These are phyloP conservation scores for Colletotrichum salicis DNA, from an alignment of 2,329 filamentous ascomycete genomes.

Conservation along the genomic window DNA sequence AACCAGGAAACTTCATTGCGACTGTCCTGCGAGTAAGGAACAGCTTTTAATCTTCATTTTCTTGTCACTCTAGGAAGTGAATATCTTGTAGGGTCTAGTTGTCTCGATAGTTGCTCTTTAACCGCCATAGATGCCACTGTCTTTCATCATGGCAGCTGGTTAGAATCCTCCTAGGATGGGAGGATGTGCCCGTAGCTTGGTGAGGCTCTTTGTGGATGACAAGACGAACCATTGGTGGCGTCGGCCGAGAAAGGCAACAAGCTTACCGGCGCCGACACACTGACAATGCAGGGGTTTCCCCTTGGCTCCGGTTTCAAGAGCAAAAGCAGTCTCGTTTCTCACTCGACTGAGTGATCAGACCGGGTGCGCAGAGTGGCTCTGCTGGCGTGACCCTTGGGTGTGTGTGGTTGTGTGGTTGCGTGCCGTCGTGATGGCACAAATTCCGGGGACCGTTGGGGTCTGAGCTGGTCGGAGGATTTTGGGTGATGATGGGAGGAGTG, in stretches of 20 bases:
- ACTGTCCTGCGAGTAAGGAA: not conserved
- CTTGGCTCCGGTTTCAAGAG: conserved; percentile 25
- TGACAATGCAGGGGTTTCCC: conserved; percentile 22
- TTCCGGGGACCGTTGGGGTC: conserved; percentile 23
- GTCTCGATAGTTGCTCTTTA: not conserved
- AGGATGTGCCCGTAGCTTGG: not conserved
- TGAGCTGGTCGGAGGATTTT: not conserved
- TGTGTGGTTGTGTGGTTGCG: not conserved
- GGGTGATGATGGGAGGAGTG: not conserved
- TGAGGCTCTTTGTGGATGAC: not conserved
- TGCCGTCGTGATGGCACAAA: not conserved
- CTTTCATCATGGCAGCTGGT: not conserved
- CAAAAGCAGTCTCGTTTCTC: not conserved
- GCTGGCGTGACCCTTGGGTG: not conserved
- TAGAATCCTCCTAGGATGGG: not conserved
- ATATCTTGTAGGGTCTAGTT: too few species aligned
- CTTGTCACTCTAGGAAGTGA: too few species aligned
- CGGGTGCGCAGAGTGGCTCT: conserved; percentile 5
- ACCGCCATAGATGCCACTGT: not conserved
- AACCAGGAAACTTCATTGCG: not conserved
- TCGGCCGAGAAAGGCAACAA: not conserved
- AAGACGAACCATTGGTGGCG: not conserved
- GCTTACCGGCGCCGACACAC: not conserved
- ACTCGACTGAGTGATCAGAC: conserved; percentile 2
- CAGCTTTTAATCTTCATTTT: not conserved